Evolutionary conservation across 805 yeast species (phyloP).

Genomic region (Jamesozyma lodderae): DNA sequence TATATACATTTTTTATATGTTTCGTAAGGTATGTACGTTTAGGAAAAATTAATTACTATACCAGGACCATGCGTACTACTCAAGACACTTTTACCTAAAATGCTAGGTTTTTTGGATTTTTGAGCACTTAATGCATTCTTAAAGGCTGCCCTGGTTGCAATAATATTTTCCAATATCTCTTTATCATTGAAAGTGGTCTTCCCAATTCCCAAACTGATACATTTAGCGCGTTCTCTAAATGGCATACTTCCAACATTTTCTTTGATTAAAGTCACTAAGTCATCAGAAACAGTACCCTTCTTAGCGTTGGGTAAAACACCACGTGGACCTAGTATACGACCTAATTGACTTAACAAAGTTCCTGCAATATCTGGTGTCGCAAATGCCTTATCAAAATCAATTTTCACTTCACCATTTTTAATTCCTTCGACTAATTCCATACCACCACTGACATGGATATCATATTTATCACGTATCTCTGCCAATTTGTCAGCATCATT

Average conservation of each 20-base stretch:
- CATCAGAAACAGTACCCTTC: slow-evolving; percentile 76
- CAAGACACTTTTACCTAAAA: slow-evolving; percentile 59
- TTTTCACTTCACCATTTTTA: slow-evolving; percentile 37
- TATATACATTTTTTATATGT: background rate
- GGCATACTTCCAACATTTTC: slow-evolving; percentile 59
- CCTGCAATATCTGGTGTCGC: slow-evolving; percentile 76
- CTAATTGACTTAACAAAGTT: slow-evolving; percentile 52
- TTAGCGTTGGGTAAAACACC: slow-evolving; percentile 84
- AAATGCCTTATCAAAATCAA: slow-evolving; percentile 64
- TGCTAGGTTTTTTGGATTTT: slow-evolving; percentile 57
- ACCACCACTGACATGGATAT: slow-evolving; percentile 67
- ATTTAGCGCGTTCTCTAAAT: slow-evolving; percentile 59
- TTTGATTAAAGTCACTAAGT: slow-evolving; percentile 45
- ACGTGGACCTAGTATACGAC: slow-evolving; percentile 77
- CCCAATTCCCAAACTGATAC: slow-evolving; percentile 62
- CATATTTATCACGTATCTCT: slow-evolving; percentile 43
- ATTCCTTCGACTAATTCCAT: slow-evolving; percentile 57
- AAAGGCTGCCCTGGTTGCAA: slow-evolving; percentile 57
- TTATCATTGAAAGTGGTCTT: slow-evolving; percentile 68
- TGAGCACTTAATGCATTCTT: slow-evolving; percentile 44
- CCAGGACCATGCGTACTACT: slow-evolving; percentile 75
- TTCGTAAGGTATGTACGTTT: background rate
- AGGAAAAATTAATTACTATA: slow-evolving; percentile 50
- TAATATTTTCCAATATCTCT: slow-evolving; percentile 63
- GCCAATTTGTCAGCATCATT: slow-evolving; percentile 42